Percentiles rank a stretch among this genome's conserved stretches.
Conservation (phyloP, 129 eudicot species). For the Artemisia argyi region DNA sequence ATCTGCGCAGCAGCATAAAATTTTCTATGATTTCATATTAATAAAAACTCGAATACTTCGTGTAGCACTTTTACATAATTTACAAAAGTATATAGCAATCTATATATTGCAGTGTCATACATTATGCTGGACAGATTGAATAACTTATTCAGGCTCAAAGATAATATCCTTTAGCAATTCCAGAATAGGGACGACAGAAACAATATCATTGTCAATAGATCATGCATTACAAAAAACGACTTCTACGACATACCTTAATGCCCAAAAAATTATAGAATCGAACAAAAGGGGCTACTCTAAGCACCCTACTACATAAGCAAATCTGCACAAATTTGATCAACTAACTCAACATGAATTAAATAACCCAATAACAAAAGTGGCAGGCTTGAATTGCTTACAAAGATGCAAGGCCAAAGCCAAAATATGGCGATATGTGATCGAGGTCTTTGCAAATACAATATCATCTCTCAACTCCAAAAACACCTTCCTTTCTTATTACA, state of each 20-base stretch:
- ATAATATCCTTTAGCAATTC: neutral
- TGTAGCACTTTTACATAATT: neutral
- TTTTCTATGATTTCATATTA: no score
- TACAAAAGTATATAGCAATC: no score
- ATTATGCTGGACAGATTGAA: neutral
- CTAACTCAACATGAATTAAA: neutral
- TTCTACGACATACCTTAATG: neutral
- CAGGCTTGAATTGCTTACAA: slow-evolving; percentile 10
- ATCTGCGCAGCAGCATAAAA: no score
- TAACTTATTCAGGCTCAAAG: slow-evolving; percentile 1
- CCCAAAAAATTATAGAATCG: neutral
- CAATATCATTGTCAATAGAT: slow-evolving; percentile 14
- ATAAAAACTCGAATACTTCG: neutral
- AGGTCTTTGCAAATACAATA: slow-evolving; percentile 7
- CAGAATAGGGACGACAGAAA: slow-evolving; percentile 1
- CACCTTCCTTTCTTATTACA: slow-evolving; percentile 63
- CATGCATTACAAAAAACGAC: neutral
- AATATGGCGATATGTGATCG: neutral
- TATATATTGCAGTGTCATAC: no score
- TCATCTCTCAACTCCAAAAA: slow-evolving; percentile 61
- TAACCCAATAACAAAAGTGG: slow-evolving; percentile 1
- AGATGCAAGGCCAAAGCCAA: slow-evolving; percentile 7
- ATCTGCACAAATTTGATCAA: neutral
- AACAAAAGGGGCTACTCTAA: neutral
- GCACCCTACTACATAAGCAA: slow-evolving; percentile 6